phyloP scores from a whole-genome alignment of 2,329 filamentous ascomycete species.

The Aspergillus pseudoglaucus region DNA sequence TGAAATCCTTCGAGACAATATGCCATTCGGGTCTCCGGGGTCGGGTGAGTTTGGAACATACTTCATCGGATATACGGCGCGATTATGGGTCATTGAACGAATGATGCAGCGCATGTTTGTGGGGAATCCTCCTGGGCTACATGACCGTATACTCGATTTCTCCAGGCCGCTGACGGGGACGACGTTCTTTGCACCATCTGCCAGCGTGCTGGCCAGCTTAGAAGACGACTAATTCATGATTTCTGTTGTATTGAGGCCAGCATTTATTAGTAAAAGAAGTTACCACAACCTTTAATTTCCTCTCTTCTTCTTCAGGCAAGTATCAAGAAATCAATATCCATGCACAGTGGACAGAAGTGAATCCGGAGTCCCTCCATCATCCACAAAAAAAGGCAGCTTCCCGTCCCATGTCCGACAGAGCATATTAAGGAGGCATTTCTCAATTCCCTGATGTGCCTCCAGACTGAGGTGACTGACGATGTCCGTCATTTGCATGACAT shows the following conservation, averaged over 20 bases:
- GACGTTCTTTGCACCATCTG: conserved; percentile 49
- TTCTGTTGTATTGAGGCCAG: neutral
- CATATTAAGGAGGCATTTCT: conserved; percentile 18
- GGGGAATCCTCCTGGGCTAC: conserved; percentile 47
- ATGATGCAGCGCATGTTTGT: conserved; percentile 56
- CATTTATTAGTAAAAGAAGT: neutral
- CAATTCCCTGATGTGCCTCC: conserved; percentile 18
- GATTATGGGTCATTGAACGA: conserved; percentile 52
- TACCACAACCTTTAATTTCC: neutral
- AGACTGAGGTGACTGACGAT: conserved; percentile 13
- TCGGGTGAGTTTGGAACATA: conserved; percentile 51
- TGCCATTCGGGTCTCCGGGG: conserved; percentile 53
- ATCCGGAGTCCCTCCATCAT: conserved; percentile 17
- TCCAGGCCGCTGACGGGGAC: conserved; percentile 48
- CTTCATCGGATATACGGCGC: conserved; percentile 50
- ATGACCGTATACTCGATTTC: conserved; percentile 52
- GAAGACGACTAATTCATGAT: neutral
- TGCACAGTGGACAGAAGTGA: conserved; percentile 18
- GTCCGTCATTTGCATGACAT: conserved; percentile 11
- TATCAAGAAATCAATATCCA: conserved; percentile 9
- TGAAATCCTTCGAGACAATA: conserved; percentile 53
- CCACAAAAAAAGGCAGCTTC: conserved; percentile 2
- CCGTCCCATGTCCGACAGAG: conserved; percentile 9
- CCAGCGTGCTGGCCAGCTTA: conserved; percentile 23
- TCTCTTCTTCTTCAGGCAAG: conserved; percentile 2